Evolutionary conservation across 169 alveolate genomes (phyloP).

Genomic region (Fabrea salina): DNA sequence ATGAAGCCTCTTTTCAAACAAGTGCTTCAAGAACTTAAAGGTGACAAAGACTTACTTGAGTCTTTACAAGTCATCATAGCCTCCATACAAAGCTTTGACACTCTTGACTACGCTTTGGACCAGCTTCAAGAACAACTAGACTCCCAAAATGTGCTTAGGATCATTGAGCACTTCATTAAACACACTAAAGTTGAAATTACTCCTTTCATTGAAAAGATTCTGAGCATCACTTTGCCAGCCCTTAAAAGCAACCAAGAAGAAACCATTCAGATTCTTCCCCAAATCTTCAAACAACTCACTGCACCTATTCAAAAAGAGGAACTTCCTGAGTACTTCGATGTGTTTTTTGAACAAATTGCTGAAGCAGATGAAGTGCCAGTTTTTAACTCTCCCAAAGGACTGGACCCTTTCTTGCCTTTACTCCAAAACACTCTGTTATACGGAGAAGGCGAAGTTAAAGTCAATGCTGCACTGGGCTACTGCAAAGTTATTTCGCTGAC

Average conservation of each 20-base stretch:
- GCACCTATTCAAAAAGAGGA: slow-evolving; percentile 3
- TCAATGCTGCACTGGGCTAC: slow-evolving; percentile 1
- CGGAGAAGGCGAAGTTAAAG: slow-evolving; percentile 12
- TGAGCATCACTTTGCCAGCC: background rate
- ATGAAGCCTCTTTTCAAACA: background rate
- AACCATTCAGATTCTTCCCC: background rate
- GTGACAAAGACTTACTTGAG: background rate
- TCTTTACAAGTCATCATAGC: background rate
- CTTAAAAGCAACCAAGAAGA: background rate
- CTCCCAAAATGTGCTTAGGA: background rate
- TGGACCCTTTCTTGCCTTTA: slow-evolving; percentile 16
- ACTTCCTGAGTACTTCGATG: background rate
- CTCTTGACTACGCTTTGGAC: background rate
- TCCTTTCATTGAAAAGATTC: background rate
- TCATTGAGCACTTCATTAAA: background rate
- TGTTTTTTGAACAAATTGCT: background rate
- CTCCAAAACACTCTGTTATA: slow-evolving; percentile 13
- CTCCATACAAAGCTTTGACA: background rate
- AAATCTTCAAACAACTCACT: background rate
- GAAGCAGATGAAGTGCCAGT: background rate
- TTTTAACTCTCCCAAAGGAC: slow-evolving; percentile 20
- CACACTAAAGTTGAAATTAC: background rate
- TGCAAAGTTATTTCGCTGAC: slow-evolving; percentile 7
- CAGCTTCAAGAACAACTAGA: background rate
- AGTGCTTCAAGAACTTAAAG: background rate